phyloP scores from a whole-genome alignment of 257 asterid species.

The Solanum chiquidenum region DNA sequence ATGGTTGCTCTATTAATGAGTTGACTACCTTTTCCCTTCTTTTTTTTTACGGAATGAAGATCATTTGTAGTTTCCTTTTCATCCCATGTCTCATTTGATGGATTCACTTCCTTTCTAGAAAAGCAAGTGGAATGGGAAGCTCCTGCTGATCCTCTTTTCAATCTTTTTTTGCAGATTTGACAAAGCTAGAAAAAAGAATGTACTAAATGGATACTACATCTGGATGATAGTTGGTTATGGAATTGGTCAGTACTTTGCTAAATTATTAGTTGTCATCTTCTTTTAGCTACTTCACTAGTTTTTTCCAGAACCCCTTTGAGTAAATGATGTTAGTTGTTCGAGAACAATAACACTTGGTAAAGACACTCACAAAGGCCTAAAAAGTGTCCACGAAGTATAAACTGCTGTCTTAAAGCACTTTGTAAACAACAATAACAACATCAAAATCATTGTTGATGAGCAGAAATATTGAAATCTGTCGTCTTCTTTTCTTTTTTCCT shows the following conservation, averaged over 20 bases:
- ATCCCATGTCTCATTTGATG: neutral
- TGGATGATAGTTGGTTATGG: conserved; percentile 90
- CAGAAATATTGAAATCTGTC: neutral
- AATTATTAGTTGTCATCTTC: neutral
- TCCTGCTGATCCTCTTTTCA: neutral
- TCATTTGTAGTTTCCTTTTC: neutral
- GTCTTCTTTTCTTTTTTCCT: neutral
- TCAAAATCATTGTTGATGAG: neutral
- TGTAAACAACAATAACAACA: neutral
- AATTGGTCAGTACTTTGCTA: conserved; percentile 48
- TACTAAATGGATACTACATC: conserved; percentile 68
- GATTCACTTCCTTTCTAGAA: neutral
- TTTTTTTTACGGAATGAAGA: neutral
- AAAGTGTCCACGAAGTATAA: neutral
- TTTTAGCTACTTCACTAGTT: neutral
- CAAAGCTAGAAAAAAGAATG: conserved; percentile 61
- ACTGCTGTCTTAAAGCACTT: neutral
- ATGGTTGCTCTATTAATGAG: neutral
- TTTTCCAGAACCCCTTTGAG: neutral
- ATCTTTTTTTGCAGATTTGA: conserved; percentile 58
- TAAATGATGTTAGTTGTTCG: neutral
- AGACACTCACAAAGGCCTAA: neutral
- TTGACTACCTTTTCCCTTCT: neutral
- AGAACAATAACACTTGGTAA: neutral
- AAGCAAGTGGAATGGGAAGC: neutral